Evolutionary conservation across 148 eudicot genomes (phyloP).

Genomic region (Vaccinium macrocarpon): DNA sequence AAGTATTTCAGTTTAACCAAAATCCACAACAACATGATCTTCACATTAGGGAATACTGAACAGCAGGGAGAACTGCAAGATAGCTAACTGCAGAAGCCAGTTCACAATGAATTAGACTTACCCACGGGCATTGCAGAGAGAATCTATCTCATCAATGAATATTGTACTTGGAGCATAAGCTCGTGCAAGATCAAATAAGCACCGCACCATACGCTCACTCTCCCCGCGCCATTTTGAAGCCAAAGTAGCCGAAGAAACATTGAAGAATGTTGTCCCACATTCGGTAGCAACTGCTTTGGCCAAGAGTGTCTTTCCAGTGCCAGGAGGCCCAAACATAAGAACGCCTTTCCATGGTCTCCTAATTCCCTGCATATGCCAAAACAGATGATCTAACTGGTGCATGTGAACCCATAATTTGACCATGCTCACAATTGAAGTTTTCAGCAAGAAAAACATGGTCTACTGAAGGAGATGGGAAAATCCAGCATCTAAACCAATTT

Average conservation of each 20-base stretch:
- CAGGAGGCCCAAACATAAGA: constrained; percentile 99
- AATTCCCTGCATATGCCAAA: constrained; percentile 61
- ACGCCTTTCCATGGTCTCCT: constrained; percentile 99
- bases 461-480: background rate
- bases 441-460: background rate
- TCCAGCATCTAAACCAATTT: constrained; percentile 8
- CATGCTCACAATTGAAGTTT: background rate
- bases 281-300: constrained; percentile 99
- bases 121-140: constrained; percentile 98
- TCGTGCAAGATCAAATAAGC: constrained; percentile 94
- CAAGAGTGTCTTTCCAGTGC: constrained; percentile 96
- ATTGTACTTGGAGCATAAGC: constrained; percentile 98
- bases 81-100: background rate
- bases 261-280: constrained; percentile 96
- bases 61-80: background rate
- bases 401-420: background rate
- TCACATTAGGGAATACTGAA: constrained; percentile 5
- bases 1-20: background rate
- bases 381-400: background rate
- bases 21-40: background rate
- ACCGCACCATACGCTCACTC: constrained; percentile 97
- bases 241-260: constrained; percentile 95
- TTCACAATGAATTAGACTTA: constrained; percentile 27
- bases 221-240: constrained; percentile 99
- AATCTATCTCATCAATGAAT: constrained; percentile 97